Base-by-base conservation (phyloP, 495 filamentous ascomycete genomes). In the Podospora comata region DNA sequence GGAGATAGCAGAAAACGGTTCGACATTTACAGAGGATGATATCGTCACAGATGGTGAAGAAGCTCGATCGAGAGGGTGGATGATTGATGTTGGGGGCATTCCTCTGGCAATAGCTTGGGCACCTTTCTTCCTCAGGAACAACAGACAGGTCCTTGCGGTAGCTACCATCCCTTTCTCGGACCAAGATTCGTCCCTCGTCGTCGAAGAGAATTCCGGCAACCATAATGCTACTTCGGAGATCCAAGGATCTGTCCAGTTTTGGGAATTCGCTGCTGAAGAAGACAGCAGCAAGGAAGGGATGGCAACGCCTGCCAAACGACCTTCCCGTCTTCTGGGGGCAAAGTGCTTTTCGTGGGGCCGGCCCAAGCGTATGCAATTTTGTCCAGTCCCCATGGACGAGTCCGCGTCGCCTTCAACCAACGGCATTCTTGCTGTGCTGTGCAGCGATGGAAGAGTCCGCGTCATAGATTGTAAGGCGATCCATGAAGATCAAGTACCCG, bases 31-130 rank as follows among this genome's bases (percentile, higher is more conserved):
- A 16, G 13, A 48, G 39, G 2, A 48, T 6, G 39, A 48, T 48
- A 48, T 48, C 39, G 39, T 13, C 15, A 27, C 65, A 0, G 64
- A 71, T 32, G 68, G 74, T 20, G 58, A 64, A 55, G 68, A 69
- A 3, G 59, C 64, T 7, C 20, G 69, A 0, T 75, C 79, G 23
- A 48, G 65, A 5, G 80, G 82, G 11, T 83, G 80, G 80, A 73
- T 82, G 65, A 66, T 85, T 57, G 76, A 85, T 66, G 76, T 79
- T 5, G 82, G 79, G 27, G 80, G 82, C 60, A 77, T 83, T 32
- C 75, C 79, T 13, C 72, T 83, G 28, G 76, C 78, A 15, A 74
- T 84, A 69, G 77, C 69, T 15, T 85, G 82, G 82, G 80, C 78
- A 3, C 80, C 81, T 3, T 62, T 74, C n/a, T 62, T 74, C n/a